These are phyloP conservation scores for Trichoderma arundinaceum DNA, from an alignment of 2,329 filamentous ascomycete genomes.

Conservation along the genomic window DNA sequence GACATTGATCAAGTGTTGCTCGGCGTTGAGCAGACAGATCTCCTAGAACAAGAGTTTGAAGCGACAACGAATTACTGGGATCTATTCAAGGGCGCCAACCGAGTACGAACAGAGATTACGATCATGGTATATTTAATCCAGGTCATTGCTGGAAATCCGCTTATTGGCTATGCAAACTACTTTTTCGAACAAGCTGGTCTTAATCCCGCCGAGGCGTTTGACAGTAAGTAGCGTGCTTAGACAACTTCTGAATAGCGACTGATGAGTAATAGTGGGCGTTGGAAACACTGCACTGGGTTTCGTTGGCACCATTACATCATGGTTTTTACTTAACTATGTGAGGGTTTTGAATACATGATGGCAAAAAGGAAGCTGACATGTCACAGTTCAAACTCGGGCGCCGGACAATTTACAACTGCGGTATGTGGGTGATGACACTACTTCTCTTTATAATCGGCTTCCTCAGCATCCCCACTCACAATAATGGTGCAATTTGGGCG, in stretches of 20 bases:
- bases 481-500: constrained; percentile 44
- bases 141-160: constrained; percentile 66
- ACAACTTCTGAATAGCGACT: not conserved
- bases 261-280: constrained; percentile 38
- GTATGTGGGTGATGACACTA: constrained; percentile 42
- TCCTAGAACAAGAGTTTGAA: constrained; percentile 58
- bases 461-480: constrained; percentile 44
- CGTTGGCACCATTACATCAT: constrained; percentile 49
- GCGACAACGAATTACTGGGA: constrained; percentile 57
- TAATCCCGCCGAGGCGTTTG: constrained; percentile 36
- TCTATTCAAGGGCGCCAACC: constrained; percentile 56
- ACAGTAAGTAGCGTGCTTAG: constrained; percentile 29
- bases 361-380: too few relatives aligned
- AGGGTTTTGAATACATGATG: not conserved
- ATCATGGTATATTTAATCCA: constrained; percentile 69
- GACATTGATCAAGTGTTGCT: constrained; percentile 52
- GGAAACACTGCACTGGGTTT: constrained; percentile 51
- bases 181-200: constrained; percentile 46
- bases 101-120: constrained; percentile 61
- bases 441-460: constrained; percentile 52
- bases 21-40: constrained; percentile 64
- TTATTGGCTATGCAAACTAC: constrained; percentile 65
- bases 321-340: constrained; percentile 47
- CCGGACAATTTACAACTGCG: constrained; percentile 47
- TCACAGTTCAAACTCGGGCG: constrained; percentile 44